phyloP scores from a whole-genome alignment of 345 rosid species.

The Bruguiera parviflora region DNA sequence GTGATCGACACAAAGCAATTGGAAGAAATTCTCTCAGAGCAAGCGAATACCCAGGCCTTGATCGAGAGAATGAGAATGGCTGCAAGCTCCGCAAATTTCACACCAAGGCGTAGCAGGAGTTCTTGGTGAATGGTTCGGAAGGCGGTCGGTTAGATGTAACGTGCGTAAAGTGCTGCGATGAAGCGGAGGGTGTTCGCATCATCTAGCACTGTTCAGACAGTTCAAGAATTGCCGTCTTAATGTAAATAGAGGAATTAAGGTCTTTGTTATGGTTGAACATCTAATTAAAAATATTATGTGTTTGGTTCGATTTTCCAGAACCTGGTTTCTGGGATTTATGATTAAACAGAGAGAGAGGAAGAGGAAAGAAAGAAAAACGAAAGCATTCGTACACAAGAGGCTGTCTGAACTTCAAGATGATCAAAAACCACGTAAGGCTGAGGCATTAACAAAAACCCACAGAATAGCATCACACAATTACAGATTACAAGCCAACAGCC shows the following conservation, averaged over 20 bases:
- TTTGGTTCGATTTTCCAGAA: too few species aligned
- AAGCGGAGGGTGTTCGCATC: background rate
- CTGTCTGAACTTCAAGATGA: too few species aligned
- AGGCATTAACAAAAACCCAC: background rate
- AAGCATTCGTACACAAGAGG: conserved; percentile 64
- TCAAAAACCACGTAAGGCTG: background rate
- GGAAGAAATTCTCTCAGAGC: conserved; percentile 63
- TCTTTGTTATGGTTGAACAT: too few species aligned
- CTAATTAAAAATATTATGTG: too few species aligned
- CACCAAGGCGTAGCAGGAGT: conserved; percentile 24
- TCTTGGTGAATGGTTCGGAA: conserved; percentile 30
- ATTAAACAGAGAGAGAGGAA: too few species aligned
- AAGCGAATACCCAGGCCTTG: conserved; percentile 59
- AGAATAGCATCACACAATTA: background rate
- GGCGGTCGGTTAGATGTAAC: conserved; percentile 14
- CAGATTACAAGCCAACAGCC: background rate
- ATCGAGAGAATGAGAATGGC: conserved; percentile 70
- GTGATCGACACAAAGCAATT: conserved; percentile 53
- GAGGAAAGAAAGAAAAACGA: too few species aligned
- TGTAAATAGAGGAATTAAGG: too few species aligned
- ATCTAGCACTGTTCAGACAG: too few species aligned
- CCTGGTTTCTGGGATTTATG: too few species aligned
- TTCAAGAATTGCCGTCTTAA: too few species aligned
- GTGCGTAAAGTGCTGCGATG: conserved; percentile 24
- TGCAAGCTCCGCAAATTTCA: conserved; percentile 32